Conservation (phyloP, 306 rosid species). For the Mimosa bimucronata region DNA sequence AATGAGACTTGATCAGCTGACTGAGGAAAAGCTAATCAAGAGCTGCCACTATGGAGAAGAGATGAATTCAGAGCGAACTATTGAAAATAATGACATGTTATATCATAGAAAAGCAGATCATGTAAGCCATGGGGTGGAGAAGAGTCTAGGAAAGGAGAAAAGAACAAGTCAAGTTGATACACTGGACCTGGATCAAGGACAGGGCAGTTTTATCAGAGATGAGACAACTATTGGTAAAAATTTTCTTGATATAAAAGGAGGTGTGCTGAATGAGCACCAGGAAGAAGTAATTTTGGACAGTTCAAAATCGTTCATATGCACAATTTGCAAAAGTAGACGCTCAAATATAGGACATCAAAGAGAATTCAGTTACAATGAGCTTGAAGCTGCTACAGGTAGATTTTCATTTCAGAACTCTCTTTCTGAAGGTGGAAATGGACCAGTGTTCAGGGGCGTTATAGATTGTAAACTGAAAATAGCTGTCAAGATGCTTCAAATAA, state of each 20-base stretch:
- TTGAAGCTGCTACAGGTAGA: slow-evolving; percentile 47
- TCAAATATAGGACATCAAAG: slow-evolving; percentile 47
- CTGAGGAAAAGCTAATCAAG: neutral
- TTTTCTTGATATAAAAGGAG: neutral
- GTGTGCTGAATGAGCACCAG: neutral
- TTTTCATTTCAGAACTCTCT: slow-evolving; percentile 46
- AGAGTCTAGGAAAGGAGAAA: slow-evolving; percentile 15
- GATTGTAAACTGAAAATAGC: slow-evolving; percentile 49
- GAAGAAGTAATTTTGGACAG: neutral
- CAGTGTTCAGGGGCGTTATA: slow-evolving; percentile 47
- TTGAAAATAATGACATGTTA: slow-evolving; percentile 5
- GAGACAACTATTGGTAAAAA: neutral
- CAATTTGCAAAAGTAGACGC: slow-evolving; percentile 45
- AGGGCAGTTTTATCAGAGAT: neutral
- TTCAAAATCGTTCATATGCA: slow-evolving; percentile 34
- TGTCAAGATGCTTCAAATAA: slow-evolving; percentile 53
- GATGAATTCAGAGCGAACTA: slow-evolving; percentile 7
- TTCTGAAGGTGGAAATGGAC: slow-evolving; percentile 48
- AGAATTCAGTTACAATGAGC: slow-evolving; percentile 53
- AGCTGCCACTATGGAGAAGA: slow-evolving; percentile 2
- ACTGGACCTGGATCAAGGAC: neutral
- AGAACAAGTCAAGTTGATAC: neutral
- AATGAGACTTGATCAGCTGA: neutral
- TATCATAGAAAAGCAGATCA: neutral
- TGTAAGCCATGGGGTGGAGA: neutral